Conservation (phyloP, 2,329 filamentous ascomycete species). For the Fusarium chaquense region DNA sequence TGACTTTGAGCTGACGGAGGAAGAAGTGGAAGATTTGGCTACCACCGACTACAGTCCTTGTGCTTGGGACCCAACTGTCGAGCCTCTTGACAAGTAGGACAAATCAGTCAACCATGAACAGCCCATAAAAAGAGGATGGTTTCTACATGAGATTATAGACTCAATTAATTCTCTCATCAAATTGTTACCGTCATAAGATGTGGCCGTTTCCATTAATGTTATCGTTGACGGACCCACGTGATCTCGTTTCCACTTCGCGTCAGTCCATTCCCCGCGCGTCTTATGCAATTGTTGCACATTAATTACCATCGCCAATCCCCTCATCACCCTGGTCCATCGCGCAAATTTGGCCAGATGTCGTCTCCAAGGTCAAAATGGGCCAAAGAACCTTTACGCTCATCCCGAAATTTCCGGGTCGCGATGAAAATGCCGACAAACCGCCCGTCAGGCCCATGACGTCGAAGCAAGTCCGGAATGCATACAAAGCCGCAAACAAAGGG, state of each 20-base stretch:
- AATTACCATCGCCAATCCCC: not conserved
- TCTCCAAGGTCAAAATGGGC: constrained; percentile 49
- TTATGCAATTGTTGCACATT: constrained; percentile 3
- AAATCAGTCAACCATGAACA: not conserved
- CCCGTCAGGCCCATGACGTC: constrained; percentile 56
- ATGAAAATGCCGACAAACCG: constrained; percentile 35
- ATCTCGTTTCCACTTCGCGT: constrained; percentile 47
- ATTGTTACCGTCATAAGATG: not conserved
- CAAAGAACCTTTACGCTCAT: constrained; percentile 61
- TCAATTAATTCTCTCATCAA: not conserved
- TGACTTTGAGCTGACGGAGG: constrained; percentile 67
- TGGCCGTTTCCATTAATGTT: not conserved
- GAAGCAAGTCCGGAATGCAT: constrained; percentile 56
- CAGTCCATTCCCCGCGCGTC: constrained; percentile 27
- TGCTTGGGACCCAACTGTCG: constrained; percentile 67
- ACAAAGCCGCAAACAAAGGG: constrained; percentile 52
- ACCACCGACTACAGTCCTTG: constrained; percentile 66
- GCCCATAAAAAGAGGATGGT: not conserved
- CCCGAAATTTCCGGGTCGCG: constrained; percentile 49
- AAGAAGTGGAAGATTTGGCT: constrained; percentile 63
- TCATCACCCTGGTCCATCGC: not conserved
- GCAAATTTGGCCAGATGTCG: constrained; percentile 32
- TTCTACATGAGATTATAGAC: not conserved
- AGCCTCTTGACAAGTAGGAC: constrained; percentile 57
- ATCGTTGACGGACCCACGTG: constrained; percentile 41